Conservation (phyloP, 805 yeast genomes). For the Suhomyces faveliae region DNA sequence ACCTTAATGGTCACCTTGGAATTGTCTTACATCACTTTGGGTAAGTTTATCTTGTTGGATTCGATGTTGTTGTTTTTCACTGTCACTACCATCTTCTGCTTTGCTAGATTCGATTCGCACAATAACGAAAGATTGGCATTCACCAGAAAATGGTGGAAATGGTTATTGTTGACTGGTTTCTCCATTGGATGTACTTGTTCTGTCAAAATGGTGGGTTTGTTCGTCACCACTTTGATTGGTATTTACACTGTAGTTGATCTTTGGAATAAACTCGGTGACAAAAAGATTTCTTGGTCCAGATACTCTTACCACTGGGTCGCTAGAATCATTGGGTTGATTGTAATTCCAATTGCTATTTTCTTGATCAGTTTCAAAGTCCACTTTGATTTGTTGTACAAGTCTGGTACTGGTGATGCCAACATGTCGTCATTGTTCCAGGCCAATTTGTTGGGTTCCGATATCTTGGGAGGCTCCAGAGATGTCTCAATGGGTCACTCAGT, state of each 20-base stretch:
- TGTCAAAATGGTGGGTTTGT: conserved; percentile 95
- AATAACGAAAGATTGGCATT: conserved; percentile 50
- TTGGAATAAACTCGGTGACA: conserved; percentile 81
- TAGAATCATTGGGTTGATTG: conserved; percentile 59
- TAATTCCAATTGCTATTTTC: conserved; percentile 63
- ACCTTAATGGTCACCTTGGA: conserved; percentile 81
- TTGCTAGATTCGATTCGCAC: conserved; percentile 68
- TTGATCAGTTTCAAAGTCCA: conserved; percentile 70
- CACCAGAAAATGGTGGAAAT: conserved; percentile 86
- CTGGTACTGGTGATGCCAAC: conserved; percentile 79
- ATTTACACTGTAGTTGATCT: conserved; percentile 83
- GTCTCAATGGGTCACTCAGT: conserved; percentile 52
- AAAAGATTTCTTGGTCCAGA: conserved; percentile 45
- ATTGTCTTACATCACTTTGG: conserved; percentile 77
- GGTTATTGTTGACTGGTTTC: conserved; percentile 83
- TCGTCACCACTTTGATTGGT: conserved; percentile 85
- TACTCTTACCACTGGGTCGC: conserved; percentile 67
- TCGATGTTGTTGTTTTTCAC: conserved; percentile 90
- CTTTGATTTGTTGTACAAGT: conserved; percentile 66
- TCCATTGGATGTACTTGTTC: conserved; percentile 87
- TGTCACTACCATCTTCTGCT: conserved; percentile 71
- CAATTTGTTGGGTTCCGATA: conserved; percentile 62
- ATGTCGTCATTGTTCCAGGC: conserved; percentile 86
- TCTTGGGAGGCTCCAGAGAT: conserved; percentile 68
- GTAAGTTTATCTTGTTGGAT: conserved; percentile 87